A percentile compares a stretch with the other conserved stretches of the same genome.
Conservation (phyloP, 1,284 basidiomycete species). For the Apiotrichum domesticum region DNA sequence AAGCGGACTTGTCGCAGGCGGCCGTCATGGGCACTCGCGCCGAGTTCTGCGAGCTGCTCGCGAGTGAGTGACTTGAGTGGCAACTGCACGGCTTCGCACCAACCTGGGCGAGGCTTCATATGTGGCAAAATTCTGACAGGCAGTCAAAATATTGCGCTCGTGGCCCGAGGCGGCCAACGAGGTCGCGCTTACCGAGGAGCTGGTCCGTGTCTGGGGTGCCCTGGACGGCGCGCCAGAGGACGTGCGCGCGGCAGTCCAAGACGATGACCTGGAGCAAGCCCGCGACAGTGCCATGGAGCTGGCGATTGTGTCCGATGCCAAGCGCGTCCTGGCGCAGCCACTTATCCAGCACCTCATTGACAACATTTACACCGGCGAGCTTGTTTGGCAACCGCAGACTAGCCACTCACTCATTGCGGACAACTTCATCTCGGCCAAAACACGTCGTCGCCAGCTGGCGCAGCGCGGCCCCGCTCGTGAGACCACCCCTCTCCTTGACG, state of each 20-base stretch:
- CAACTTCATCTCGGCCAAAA: conserved; percentile 58
- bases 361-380: conserved; percentile 64
- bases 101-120: not conserved
- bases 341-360: conserved; percentile 75
- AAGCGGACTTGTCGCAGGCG: conserved; percentile 65
- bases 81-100: too few species aligned
- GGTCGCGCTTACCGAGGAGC: conserved; percentile 64
- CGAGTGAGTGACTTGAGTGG: conserved; percentile 47
- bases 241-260: conserved; percentile 60
- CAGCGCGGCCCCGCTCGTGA: not conserved
- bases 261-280: conserved; percentile 54
- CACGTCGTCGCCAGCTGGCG: conserved; percentile 13
- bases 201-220: conserved; percentile 73
- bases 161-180: conserved; percentile 57
- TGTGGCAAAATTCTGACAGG: not conserved
- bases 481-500: not conserved
- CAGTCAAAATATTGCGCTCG: conserved; percentile 66
- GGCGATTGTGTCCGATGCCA: conserved; percentile 74
- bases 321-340: conserved; percentile 68
- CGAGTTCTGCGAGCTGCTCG: conserved; percentile 71
- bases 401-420: conserved; percentile 71
- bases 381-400: conserved; percentile 52
- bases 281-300: conserved; percentile 71
- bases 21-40: conserved; percentile 66
- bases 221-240: conserved; percentile 67